Evolutionary conservation across 1,284 basidiomycete species (phyloP).

Genomic region (Leccinum cinnamomeum): DNA sequence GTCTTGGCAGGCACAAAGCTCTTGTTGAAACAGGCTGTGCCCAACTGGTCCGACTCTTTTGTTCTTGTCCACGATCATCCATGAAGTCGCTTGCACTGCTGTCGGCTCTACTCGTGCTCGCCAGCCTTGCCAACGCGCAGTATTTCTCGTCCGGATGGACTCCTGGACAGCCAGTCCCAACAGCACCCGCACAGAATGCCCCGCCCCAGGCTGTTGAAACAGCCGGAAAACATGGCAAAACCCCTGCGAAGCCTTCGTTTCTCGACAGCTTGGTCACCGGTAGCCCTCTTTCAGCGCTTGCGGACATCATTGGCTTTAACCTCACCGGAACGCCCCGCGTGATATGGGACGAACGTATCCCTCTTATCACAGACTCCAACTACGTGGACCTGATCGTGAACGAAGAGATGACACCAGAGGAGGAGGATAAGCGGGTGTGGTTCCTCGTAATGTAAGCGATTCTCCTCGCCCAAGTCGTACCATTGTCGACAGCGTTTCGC

Average conservation of each 20-base stretch:
- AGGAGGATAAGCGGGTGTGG: constrained; percentile 68
- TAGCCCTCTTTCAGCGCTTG: constrained; percentile 51
- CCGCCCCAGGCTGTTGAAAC: constrained; percentile 20
- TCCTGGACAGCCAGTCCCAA: constrained; percentile 59
- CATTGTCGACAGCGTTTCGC: constrained; percentile 7
- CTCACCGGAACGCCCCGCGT: constrained; percentile 56
- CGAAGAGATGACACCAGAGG: constrained; percentile 59
- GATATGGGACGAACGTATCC: constrained; percentile 68
- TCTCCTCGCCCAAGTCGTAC: constrained; percentile 4
- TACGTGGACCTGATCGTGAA: constrained; percentile 67
- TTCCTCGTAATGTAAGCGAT: constrained; percentile 64
- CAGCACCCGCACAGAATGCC: constrained; percentile 21
- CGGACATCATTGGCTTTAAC: constrained; percentile 63
- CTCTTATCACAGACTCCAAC: constrained; percentile 74
- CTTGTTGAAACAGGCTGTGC: neutral
- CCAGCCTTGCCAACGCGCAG: constrained; percentile 50
- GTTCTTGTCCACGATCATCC: neutral
- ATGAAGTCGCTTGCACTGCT: constrained; percentile 51
- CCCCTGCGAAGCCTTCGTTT: constrained; percentile 23
- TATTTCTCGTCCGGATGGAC: constrained; percentile 79
- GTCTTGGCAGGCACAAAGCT: neutral
- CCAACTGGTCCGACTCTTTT: neutral
- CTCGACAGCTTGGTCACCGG: constrained; percentile 29
- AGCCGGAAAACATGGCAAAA: constrained; percentile 15
- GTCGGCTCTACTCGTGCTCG: constrained; percentile 38